These are phyloP conservation scores for Nissolia schottii DNA, from an alignment of 306 rosid species.

Conservation along the genomic window DNA sequence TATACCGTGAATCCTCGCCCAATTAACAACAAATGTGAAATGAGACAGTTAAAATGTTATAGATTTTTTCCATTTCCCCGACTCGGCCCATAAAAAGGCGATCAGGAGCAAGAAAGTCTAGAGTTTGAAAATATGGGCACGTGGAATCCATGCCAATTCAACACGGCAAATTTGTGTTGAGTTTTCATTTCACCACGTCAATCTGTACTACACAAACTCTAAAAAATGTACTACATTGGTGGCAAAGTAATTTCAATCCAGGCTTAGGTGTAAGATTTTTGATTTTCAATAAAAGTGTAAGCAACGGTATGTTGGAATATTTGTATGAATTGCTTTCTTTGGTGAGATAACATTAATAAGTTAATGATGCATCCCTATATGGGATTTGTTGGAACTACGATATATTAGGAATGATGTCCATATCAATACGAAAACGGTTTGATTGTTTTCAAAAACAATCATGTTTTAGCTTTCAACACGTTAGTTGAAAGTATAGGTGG, in stretches of 20 bases:
- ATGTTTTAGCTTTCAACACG: slow-evolving; percentile 4
- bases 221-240: slow-evolving; percentile 21
- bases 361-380: not conserved
- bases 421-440: not conserved
- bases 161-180: not conserved
- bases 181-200: not conserved
- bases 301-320: not conserved
- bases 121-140: not conserved
- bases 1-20: no score
- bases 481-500: slow-evolving; percentile 22
- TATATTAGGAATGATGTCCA: slow-evolving; percentile 1
- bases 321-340: not conserved
- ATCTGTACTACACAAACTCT: slow-evolving; percentile 14
- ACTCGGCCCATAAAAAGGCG: no score
- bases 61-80: no score
- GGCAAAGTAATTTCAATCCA: not conserved
- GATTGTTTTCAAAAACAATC: not conserved
- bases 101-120: not conserved
- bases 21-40: not conserved
- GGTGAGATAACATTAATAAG: not conserved
- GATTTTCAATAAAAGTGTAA: not conserved
- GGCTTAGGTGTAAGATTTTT: not conserved
- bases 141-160: not conserved
- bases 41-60: no score
- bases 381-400: not conserved